Evolutionary conservation across 2,329 filamentous ascomycete species (phyloP).

Genomic region (Pyrenochaeta sp.): DNA sequence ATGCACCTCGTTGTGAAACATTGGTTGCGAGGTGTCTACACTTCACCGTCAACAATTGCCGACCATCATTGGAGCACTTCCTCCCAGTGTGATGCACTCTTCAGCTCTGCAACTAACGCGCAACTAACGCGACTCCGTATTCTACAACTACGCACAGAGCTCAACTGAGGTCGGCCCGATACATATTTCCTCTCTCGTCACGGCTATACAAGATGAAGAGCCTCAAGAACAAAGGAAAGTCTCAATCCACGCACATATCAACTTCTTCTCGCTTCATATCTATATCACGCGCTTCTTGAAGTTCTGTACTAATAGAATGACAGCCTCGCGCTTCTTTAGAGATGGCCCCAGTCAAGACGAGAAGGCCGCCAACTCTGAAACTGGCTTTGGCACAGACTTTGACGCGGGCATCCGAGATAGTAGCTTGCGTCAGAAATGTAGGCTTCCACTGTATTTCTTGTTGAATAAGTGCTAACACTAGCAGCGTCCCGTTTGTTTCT

Average conservation of each 20-base stretch:
- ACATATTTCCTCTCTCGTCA: neutral
- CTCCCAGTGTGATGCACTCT: neutral
- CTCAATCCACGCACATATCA: neutral
- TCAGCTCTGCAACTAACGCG: neutral
- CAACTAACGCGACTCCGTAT: neutral
- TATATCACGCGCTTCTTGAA: neutral
- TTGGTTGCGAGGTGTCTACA: neutral
- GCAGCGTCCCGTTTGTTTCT: conserved; percentile 24
- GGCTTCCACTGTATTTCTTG: neutral
- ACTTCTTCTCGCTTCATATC: neutral
- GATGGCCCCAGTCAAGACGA: conserved; percentile 26
- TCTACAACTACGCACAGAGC: neutral
- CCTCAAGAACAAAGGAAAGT: conserved; percentile 28
- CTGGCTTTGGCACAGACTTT: conserved; percentile 9
- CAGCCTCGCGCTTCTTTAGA: conserved; percentile 35
- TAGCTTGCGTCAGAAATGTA: conserved; percentile 26
- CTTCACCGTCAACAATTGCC: conserved; percentile 1
- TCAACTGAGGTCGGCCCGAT: neutral
- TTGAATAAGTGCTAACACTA: neutral
- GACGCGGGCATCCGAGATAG: conserved; percentile 24
- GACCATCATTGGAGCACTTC: neutral
- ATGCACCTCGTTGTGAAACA: conserved; percentile 5
- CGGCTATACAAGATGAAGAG: conserved; percentile 22
- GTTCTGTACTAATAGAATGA: neutral
- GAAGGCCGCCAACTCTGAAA: conserved; percentile 14